Base-by-base conservation (phyloP, 2,329 filamentous ascomycete species). In the Apiospora malaysiana region DNA sequence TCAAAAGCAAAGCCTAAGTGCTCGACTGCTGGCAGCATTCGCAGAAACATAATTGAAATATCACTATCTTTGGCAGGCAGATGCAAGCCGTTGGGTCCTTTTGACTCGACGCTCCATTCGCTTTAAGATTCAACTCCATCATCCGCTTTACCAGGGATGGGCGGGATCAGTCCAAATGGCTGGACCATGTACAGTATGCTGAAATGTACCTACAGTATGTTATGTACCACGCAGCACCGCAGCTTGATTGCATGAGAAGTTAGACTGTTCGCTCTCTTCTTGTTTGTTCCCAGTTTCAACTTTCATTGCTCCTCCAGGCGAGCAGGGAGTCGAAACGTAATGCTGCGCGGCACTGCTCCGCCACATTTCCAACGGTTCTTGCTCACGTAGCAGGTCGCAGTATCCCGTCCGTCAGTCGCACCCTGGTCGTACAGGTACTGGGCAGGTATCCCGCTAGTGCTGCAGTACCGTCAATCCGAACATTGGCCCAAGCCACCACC, bases 231-330 rank as follows among this genome's bases (percentile, higher is more conserved):
- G 8, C 51, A 37, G 42, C 27, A 10, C 25, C 14, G 18, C 51
- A 10, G 8, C 51, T 37, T 21, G 51, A 37, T 37, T 59, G 51
- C 51, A 59, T 59, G 27, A 59, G 27, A 32, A 59, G 51, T 37
- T 59, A 59, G 51, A 59, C 27, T 37, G 37, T 63, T 63, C 32
- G 27, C 32, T 40, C 56, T 63, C 56, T 63, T 63, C 27, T 40
- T 63, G 56, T 63, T 37, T 63, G 56, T 63, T 63, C 56, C 56
- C 56, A 63, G 56, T 63, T 63, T 63, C 56, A 63, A 63, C 56
- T 63, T 63, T 63, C 56, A 63, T 63, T 63, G 56, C 51, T 63
- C 56, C 56, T 63, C 56, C 56, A 40, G 56, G 56, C 56, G 56
- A 63, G 56, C 56, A 63, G 56, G 56, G 56, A 63, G 56, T 63